phyloP scores from a whole-genome alignment of 2,329 filamentous ascomycete species.

The Penicillium sp. region DNA sequence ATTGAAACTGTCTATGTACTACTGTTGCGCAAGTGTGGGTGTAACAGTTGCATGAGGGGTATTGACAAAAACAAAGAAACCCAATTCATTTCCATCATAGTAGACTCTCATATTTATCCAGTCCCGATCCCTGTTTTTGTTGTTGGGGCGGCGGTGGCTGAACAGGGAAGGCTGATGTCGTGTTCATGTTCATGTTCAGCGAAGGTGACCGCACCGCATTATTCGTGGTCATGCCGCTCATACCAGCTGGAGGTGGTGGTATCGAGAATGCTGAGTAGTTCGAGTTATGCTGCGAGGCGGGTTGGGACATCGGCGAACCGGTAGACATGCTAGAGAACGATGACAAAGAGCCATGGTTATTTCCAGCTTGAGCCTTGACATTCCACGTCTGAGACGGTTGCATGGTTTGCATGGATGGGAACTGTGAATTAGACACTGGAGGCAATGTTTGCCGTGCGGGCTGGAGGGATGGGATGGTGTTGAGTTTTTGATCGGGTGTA shows the following conservation, averaged over 20 bases:
- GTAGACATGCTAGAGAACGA: constrained; percentile 32
- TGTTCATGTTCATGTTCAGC: constrained; percentile 15
- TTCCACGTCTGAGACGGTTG: constrained; percentile 28
- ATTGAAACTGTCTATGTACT: constrained; percentile 12
- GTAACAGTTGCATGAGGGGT: constrained; percentile 9
- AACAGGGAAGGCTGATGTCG: constrained; percentile 9
- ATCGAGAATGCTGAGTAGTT: constrained; percentile 47
- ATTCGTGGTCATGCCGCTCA: constrained; percentile 17
- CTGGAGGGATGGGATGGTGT: constrained; percentile 52
- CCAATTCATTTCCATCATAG: constrained; percentile 40
- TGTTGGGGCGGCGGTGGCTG: constrained; percentile 29
- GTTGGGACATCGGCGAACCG: constrained; percentile 18
- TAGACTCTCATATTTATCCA: constrained; percentile 63
- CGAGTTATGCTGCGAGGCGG: constrained; percentile 24
- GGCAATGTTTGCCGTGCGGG: constrained; percentile 43
- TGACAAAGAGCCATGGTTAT: constrained; percentile 23
- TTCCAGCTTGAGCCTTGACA: constrained; percentile 21
- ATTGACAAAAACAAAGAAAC: constrained; percentile 12
- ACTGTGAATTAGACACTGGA: constrained; percentile 21
- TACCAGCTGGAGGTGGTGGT: constrained; percentile 40
- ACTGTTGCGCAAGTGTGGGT: constrained; percentile 3
- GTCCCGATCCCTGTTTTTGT: constrained; percentile 44
- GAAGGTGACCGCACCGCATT: constrained; percentile 25
- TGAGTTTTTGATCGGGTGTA: constrained; percentile 57
- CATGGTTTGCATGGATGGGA: constrained; percentile 21